A percentile compares a stretch with the other conserved stretches of the same genome.
Evolutionary conservation across 371 early-diverging fungal genomes (phyloP).

Genomic region (Batkoa obscura): DNA sequence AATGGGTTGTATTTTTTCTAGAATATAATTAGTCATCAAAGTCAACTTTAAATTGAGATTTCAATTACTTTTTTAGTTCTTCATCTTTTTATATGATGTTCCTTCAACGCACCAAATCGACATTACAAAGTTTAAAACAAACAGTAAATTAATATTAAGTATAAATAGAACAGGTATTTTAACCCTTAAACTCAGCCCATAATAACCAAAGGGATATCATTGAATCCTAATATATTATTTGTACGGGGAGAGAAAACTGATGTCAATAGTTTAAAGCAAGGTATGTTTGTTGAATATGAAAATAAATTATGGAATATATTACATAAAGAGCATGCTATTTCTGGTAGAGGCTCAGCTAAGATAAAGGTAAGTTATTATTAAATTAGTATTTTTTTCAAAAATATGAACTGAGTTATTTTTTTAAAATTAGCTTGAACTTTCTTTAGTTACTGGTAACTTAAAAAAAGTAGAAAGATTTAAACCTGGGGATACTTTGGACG

Average conservation of each 20-base stretch:
- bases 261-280: neutral
- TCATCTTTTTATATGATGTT: too few species aligned
- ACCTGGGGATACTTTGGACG: constrained; percentile 1
- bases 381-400: neutral
- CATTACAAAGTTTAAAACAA: too few species aligned
- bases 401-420: neutral
- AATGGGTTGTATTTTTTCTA: too few species aligned
- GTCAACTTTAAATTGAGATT: too few species aligned
- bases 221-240: too few species aligned
- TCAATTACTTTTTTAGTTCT: too few species aligned
- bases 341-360: neutral
- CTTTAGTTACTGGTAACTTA: neutral
- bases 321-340: neutral
- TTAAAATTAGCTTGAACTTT: constrained; percentile 1
- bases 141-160: too few species aligned
- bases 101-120: too few species aligned
- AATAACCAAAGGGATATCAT: too few species aligned
- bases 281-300: neutral
- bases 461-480: constrained; percentile 1
- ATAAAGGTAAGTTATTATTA: constrained; percentile 1
- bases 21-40: too few species aligned
- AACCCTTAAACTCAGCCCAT: too few species aligned
- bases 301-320: neutral
- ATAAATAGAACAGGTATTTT: too few species aligned
- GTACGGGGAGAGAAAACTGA: neutral